A percentile compares a stretch with the other conserved stretches of the same genome.
Evolutionary conservation across 805 yeast species (phyloP).

Genomic region (Komagataella pseudopastoris): DNA sequence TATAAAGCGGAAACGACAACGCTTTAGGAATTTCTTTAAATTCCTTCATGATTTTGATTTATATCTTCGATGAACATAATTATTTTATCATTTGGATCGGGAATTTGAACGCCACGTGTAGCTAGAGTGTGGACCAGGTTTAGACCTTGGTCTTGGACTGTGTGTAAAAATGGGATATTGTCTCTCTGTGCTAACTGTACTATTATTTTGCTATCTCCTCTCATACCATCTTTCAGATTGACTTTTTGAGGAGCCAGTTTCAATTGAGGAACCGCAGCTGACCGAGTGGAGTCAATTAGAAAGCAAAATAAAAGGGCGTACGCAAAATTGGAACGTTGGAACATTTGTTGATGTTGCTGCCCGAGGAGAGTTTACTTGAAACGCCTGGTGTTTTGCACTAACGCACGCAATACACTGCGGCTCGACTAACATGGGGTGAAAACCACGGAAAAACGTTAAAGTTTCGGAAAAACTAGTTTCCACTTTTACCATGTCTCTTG

Average conservation of each 20-base stretch:
- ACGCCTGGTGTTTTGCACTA: not conserved
- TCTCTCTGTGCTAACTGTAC: not conserved
- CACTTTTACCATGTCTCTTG: constrained; percentile 76
- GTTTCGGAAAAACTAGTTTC: not conserved
- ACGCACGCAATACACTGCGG: not conserved
- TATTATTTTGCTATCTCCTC: not conserved
- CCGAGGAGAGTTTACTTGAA: not conserved
- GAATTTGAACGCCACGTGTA: not conserved
- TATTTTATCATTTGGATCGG: not conserved
- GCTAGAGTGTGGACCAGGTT: not conserved
- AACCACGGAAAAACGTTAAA: not conserved
- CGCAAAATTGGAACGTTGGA: not conserved
- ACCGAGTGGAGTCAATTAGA: not conserved
- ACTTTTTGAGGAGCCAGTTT: not conserved
- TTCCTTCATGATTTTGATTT: not conserved
- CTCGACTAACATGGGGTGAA: not conserved
- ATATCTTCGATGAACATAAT: not conserved
- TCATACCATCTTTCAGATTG: not conserved
- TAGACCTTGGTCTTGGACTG: not conserved
- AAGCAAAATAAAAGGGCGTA: not conserved
- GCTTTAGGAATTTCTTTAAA: not conserved
- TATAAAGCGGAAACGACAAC: not conserved
- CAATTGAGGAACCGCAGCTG: not conserved
- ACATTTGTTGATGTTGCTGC: not conserved
- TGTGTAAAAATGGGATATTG: not conserved